Evolutionary conservation across 2,329 filamentous ascomycete species (phyloP).

Genomic region (Aspergillus neotritici): DNA sequence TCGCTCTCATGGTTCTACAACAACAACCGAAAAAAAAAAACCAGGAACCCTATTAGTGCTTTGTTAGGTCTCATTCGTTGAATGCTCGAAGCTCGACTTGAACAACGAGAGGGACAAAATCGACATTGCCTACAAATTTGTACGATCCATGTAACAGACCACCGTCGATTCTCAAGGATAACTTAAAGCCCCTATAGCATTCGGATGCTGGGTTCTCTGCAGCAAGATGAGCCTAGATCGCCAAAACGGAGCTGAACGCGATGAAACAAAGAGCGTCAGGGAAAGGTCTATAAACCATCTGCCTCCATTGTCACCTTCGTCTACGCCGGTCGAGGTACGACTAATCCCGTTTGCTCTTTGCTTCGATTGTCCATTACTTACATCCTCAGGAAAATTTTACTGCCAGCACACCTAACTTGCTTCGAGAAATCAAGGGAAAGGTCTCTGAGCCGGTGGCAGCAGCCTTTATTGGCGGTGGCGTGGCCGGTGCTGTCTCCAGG

Average conservation of each 20-base stretch:
- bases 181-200: too few relatives aligned
- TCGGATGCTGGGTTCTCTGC: too few relatives aligned
- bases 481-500: constrained; percentile 93
- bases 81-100: too few relatives aligned
- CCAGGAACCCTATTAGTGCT: too few relatives aligned
- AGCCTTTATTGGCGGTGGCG: constrained; percentile 87
- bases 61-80: too few relatives aligned
- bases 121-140: too few relatives aligned
- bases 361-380: constrained; percentile 2
- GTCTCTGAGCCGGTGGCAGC: constrained; percentile 80
- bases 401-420: constrained; percentile 14
- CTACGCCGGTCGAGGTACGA: constrained; percentile 20
- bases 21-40: too few relatives aligned
- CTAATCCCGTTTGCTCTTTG: constrained; percentile 1
- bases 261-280: constrained; percentile 14
- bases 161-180: too few relatives aligned
- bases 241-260: constrained; percentile 20
- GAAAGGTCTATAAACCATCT: constrained; percentile 17
- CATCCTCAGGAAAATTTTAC: constrained; percentile 16
- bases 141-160: too few relatives aligned
- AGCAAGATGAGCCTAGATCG: constrained; percentile 33
- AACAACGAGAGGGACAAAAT: too few relatives aligned
- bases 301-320: constrained; percentile 17
- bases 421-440: constrained; percentile 25
- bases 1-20: too few relatives aligned